Base-by-base conservation (phyloP, 2,329 filamentous ascomycete species). In the Penicillium sp. region DNA sequence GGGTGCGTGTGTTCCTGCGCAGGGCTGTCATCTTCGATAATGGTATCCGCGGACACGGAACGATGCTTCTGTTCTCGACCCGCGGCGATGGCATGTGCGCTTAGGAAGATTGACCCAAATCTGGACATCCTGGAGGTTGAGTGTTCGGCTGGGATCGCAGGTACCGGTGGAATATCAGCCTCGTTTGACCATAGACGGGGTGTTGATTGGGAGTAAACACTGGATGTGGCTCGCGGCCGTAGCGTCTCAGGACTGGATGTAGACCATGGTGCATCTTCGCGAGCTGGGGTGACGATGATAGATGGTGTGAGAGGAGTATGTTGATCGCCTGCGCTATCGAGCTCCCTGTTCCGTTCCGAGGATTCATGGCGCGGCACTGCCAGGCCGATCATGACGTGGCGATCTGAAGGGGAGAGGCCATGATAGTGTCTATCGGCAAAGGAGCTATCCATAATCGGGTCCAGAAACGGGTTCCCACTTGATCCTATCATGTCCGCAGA, bases 301-400 rank as follows among this genome's bases (percentile, higher is more conserved):
- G 72, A 71, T 4, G 76, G 76, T 1, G 76, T 78, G 16, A 69
- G 64, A 1, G 75, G 74, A 2, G 73, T 74, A 12, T 60, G 59
- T 49, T 65, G 64, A 26, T 61, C 65, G 6, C 62, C 58, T 26
- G 63, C 57, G 53, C 65, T 65, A 31, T 72, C 66, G 13, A 58
- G 46, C 26, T 65, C 69, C 50, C 54, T 65, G 13, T 58, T 29
- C 23, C 54, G 57, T 21, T 64, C 56, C 0, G 58, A 53, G 6
- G 70, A 61, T 44, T 73, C 68, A 39, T 69, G 55, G 41, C 62
- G 63, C 28, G 75, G 71, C 16, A 79, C 65, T 4, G 68, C 71
- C 9, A 77, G 66, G 10, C 77, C 76, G 48, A 79, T 79, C 53
- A 76, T 68, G 15, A 79, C 74, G 12, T 74, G 70, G 12, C 74